These are phyloP conservation scores for Metroxylon sagu DNA, from an alignment of 176 grass and related monocot species.

Conservation along the genomic window DNA sequence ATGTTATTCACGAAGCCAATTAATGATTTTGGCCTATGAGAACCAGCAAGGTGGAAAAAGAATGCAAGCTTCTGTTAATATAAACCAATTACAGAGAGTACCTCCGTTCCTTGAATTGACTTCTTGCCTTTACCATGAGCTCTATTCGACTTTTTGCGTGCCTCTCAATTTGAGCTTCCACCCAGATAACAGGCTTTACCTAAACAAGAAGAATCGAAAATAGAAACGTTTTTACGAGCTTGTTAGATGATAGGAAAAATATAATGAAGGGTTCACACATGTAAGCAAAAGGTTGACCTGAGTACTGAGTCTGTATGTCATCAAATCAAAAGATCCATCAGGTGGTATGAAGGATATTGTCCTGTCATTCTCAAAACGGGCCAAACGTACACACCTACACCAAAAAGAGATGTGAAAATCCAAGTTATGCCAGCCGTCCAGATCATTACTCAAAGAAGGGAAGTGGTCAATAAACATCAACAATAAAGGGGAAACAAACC, in stretches of 20 bases:
- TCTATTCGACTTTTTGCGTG: slow-evolving; percentile 97
- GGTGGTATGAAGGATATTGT: slow-evolving; percentile 99
- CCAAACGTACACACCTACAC: slow-evolving; percentile 80
- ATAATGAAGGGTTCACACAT: too few species aligned
- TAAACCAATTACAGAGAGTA: not conserved
- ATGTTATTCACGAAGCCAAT: too few species aligned
- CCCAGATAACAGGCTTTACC: slow-evolving; percentile 98
- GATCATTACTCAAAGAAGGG: too few species aligned
- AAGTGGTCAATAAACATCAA: too few species aligned
- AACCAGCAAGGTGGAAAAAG: too few species aligned
- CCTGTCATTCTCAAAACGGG: slow-evolving; percentile 95
- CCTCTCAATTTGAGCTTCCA: slow-evolving; percentile 95
- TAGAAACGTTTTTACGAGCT: too few species aligned
- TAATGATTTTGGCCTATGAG: too few species aligned
- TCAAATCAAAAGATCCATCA: slow-evolving; percentile 92
- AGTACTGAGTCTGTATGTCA: slow-evolving; percentile 97
- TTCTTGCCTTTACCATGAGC: slow-evolving; percentile 87
- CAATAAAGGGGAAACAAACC: too few species aligned
- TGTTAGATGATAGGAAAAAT: too few species aligned
- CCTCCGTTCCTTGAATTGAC: slow-evolving; percentile 99
- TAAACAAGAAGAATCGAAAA: slow-evolving; percentile 17
- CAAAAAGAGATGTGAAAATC: not conserved
- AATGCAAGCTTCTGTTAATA: too few species aligned
- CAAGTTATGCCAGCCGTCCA: too few species aligned
- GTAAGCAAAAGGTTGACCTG: slow-evolving; percentile 39